A percentile compares a stretch with the other conserved stretches of the same genome.
Evolutionary conservation across 2,329 filamentous ascomycete species (phyloP).

Genomic region (Alternaria ventricosa): DNA sequence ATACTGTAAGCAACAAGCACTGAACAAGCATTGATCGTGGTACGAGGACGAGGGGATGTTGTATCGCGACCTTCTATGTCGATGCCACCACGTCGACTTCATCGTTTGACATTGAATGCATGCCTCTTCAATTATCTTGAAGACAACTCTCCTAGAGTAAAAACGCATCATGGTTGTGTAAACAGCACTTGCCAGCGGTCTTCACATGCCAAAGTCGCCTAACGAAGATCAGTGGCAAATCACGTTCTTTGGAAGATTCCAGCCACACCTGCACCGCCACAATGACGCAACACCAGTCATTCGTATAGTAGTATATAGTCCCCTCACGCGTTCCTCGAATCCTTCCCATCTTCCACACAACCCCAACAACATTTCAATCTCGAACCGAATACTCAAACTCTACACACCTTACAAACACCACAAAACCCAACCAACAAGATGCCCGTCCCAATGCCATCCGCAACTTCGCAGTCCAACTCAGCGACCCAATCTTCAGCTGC

Average conservation of each 20-base stretch:
- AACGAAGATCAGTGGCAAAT: slow-evolving; percentile 14
- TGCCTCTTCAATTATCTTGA: background rate
- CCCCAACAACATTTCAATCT: background rate
- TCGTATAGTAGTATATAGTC: background rate
- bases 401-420: background rate
- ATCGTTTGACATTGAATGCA: background rate
- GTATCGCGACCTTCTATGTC: background rate
- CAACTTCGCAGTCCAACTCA: slow-evolving; percentile 19
- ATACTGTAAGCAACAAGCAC: background rate
- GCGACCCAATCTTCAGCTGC: slow-evolving; percentile 26
- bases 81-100: background rate
- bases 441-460: slow-evolving; percentile 37
- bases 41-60: no score
- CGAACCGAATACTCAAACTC: background rate
- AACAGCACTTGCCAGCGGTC: background rate
- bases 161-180: background rate
- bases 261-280: slow-evolving; percentile 38
- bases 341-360: background rate
- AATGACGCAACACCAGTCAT: slow-evolving; percentile 25
- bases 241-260: slow-evolving; percentile 23
- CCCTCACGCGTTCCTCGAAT: background rate
- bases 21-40: background rate
- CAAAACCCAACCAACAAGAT: slow-evolving; percentile 13
- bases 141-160: background rate
- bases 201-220: background rate